Evolutionary conservation across 2,329 filamentous ascomycete genomes (phyloP), one percentile per base, ranked within the genome.

Genomic region (Orbilia ellipsospora): DNA sequence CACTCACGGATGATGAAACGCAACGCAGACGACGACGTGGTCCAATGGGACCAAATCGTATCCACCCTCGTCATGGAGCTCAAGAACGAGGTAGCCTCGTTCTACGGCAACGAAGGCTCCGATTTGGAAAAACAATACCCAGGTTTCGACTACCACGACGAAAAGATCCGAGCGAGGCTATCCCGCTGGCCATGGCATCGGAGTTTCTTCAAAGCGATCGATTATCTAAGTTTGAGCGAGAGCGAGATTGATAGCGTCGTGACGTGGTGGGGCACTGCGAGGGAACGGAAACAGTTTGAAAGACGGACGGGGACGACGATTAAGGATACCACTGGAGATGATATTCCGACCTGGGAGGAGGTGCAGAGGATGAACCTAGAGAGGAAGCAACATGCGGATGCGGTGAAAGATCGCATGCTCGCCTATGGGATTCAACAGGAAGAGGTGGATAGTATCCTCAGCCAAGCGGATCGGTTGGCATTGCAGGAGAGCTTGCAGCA

Each of bases 71-170:
- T 78, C 40, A 75, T 68, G 18, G 78, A 79, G 55, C 74, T 79
- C 55, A 78, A 77, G 45, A 48, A 75, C 55, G 78, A 79, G 51
- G 77, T 79, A 15, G 73, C 72, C 26, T 78, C 78, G 13, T 79
- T 69, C 57, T 79, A 77, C 48, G 78, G 77, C 20, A 77, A 74
- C 44, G 77, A 78, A 52, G 78, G 78, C 48, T 66, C 70, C 28
- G 77, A 78, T 31, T 55, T 78, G 6, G 78, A 78, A 52, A 77
- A 75, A 28, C 26, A 70, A 20, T 78, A 79, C 48, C 78, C 78
- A 1, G 78, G 78, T 20, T 79, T 77, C 77, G 77, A 79, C 61
- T 79, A 79, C 44, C 77, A 73, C 20, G 73, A 76, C 28, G 62
- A 62, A 13, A 77, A 77, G 52, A 73, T 78, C 48, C 74, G 77